Evolutionary conservation across 1,284 basidiomycete genomes (phyloP).

Genomic region (Mycosarcoma maydis): DNA sequence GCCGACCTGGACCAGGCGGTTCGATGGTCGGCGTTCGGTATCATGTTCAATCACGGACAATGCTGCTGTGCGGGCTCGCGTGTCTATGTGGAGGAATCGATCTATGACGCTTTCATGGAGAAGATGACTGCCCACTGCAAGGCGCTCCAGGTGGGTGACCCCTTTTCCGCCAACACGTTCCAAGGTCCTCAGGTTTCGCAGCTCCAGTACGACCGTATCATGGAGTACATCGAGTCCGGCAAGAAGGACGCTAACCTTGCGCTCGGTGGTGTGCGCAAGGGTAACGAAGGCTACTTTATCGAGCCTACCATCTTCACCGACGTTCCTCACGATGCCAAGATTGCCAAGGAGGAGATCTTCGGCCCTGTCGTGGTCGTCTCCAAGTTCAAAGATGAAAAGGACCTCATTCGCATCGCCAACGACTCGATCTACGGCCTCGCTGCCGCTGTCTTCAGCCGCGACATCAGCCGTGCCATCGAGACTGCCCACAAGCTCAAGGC

Average conservation of each 20-base stretch:
- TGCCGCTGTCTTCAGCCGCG: slow-evolving; percentile 83
- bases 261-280: slow-evolving; percentile 76
- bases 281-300: slow-evolving; percentile 72
- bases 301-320: slow-evolving; percentile 72
- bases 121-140: slow-evolving; percentile 73
- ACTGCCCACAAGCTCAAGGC: slow-evolving; percentile 82
- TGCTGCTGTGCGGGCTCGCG: slow-evolving; percentile 78
- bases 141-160: slow-evolving; percentile 77
- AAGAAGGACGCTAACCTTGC: slow-evolving; percentile 79
- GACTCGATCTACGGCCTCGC: slow-evolving; percentile 86
- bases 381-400: slow-evolving; percentile 69
- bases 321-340: slow-evolving; percentile 73
- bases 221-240: slow-evolving; percentile 87
- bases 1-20: slow-evolving; percentile 69
- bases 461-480: slow-evolving; percentile 79
- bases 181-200: slow-evolving; percentile 88
- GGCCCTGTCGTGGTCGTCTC: slow-evolving; percentile 76
- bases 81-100: slow-evolving; percentile 75
- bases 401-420: slow-evolving; percentile 79
- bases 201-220: slow-evolving; percentile 86
- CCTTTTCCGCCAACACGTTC: slow-evolving; percentile 77
- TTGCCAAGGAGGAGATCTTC: slow-evolving; percentile 79
- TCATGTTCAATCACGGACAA: slow-evolving; percentile 74
- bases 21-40: slow-evolving; percentile 80
- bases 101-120: slow-evolving; percentile 75